phyloP scores from a whole-genome alignment of 2,329 filamentous ascomycete species.

The Verticillium nonalfalfae region DNA sequence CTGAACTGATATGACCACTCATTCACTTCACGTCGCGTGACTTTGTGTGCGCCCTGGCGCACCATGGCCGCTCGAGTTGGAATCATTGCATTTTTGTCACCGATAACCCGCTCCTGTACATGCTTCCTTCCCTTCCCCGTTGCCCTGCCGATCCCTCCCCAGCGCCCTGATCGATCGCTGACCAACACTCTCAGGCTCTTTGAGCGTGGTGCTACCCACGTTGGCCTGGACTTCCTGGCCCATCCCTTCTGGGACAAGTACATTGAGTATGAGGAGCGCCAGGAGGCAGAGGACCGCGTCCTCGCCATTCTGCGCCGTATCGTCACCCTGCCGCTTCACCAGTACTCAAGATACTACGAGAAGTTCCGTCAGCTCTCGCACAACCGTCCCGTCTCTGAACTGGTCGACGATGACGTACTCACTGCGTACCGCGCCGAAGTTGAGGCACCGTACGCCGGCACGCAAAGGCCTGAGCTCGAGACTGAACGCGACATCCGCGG shows the following conservation, averaged over 20 bases:
- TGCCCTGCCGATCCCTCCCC: conserved; percentile 19
- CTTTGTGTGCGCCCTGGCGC: conserved; percentile 19
- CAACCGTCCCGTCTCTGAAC: conserved; percentile 63
- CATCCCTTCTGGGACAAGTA: conserved; percentile 99
- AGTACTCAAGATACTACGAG: conserved; percentile 93
- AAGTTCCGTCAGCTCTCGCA: conserved; percentile 75
- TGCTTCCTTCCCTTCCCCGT: conserved; percentile 40
- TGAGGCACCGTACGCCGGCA: conserved; percentile 47
- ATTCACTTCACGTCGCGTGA: conserved; percentile 32
- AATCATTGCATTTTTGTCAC: conserved; percentile 44
- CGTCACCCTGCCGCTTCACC: conserved; percentile 87
- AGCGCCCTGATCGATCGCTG: conserved; percentile 14
- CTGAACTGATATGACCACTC: conserved; percentile 13
- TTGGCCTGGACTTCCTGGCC: conserved; percentile 88
- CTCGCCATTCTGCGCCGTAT: conserved; percentile 78
- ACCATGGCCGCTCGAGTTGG: conserved; percentile 37
- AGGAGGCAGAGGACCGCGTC: conserved; percentile 77
- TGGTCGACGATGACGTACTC: conserved; percentile 64
- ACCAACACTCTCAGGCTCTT: conserved; percentile 65
- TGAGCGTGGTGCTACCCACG: conserved; percentile 76
- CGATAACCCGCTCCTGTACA: conserved; percentile 34
- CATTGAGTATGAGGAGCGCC: conserved; percentile 89
- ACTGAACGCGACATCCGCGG: conserved; percentile 75
- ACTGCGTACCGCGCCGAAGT: conserved; percentile 66
- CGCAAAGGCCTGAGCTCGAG: conserved; percentile 64